Evolutionary conservation across 2,329 filamentous ascomycete species (phyloP), one percentile per base, ranked within the genome.

Genomic region (Exophiala viscosa): DNA sequence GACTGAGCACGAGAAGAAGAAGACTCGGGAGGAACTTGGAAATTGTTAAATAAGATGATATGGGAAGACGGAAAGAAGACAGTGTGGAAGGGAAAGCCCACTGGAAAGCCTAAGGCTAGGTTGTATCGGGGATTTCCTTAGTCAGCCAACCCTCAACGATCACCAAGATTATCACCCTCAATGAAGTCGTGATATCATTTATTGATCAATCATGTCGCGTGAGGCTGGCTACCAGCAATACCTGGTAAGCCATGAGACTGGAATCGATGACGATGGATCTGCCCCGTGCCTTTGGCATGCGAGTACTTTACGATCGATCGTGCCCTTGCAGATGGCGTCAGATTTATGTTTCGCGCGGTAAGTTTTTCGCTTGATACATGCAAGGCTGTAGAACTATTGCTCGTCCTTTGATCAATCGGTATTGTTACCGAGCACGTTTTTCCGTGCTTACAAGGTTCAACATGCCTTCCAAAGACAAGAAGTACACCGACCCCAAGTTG

Each of bases 391-490:
- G 23, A 28, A 28, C 5, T 7, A 28, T 4, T 4, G 23, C 23
- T 28, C 23, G 23, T 28, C 8, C 23, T 7, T 5, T 28, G 23
- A 7, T 28, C 8, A 5, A 28, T 28, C 23, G 1, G 8, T 28
- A 28, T 7, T 28, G 5, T 7, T 28, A 28, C 8, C 23, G 23
- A 28, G 23, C 23, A 7, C 23, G 5, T 5, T 28, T 28, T 4
- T 28, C 5, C 8, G 23, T 1, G 8, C 23, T 28, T 28, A 28
- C 23, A 5, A 5, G 34, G 5, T 45, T 10, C 31, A 60, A 53
- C 13, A 77, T 76, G 74, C 68, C 73, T 40, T 66, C 72, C 3
- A 73, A 71, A 53, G 72, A 75, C 52, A 77, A 76, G 45, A 28
- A 28, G 23, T 76, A 76, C 57, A 74, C 69, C 35, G 70, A 76